Base-by-base conservation (phyloP, 352 stramenopile genomes). In the Phytophthora citricola region DNA sequence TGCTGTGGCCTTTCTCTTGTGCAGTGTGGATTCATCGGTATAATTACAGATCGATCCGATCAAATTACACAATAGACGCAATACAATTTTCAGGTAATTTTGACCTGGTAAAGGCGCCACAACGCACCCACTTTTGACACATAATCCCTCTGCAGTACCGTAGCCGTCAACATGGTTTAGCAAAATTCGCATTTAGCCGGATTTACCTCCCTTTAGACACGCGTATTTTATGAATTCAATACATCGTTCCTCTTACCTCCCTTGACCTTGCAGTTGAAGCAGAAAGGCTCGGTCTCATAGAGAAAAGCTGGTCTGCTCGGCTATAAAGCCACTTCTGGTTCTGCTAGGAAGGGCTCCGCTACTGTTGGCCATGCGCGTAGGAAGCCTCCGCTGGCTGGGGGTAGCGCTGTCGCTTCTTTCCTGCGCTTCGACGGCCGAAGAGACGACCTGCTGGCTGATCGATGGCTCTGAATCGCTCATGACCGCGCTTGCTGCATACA, bases 391-490 rank as follows among this genome's bases (percentile, higher is more conserved):
- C 10, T 41, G 14, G 9, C 32, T 47, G 27, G 10, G 26, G 47
- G 39, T 31, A 22, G 40, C 50, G 53, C 41, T 44, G 41, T 34
- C 63, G 48, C 26, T 66, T 26, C 40, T 74, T 11, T 41, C 22
- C 10, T 15, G 29, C 41, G 40, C 15, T 20, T 58, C 56, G 7
- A 44, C 39, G 17, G 27, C 51, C 40, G 47, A 45, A 32, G 47
- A 38, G 9, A 72, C 79, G 17, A 63, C 39, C 4, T 84, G 78
- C 60, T 84, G 78, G 75, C 43, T 76, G 58, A 74, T 86, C 26
- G 55, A 81, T 50, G 64, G 57, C 34, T 40, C 62, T 29, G 39
- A 49, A 17, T 57, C 55, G 43, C 52, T 55, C n/a, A 14, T 52
- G 39, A 43, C 58, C 8, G 54, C 79, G 8, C 24, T 80, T 40